Evolutionary conservation across 2,329 filamentous ascomycete species (phyloP), one percentile per base, ranked within the genome.

Genomic region (Torrubiellomyces zombiae): DNA sequence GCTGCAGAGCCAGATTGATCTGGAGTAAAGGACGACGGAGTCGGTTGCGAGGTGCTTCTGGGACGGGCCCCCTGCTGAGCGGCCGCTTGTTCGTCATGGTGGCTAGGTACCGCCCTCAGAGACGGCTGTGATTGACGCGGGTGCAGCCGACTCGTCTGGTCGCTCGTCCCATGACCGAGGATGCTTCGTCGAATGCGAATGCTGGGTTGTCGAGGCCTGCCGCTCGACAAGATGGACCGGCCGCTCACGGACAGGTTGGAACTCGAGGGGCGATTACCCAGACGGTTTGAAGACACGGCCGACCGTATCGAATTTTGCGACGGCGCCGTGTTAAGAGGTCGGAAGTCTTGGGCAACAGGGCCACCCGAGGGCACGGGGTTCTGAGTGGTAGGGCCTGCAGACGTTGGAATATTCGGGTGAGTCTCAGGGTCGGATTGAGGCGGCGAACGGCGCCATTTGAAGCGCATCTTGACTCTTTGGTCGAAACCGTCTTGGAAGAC

Each of bases 11-110:
- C 28, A n/a, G 29, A 24, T 6, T 16, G 26, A 18, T 44, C 33
- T 4, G 21, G 33, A 5, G 37, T 20, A 5, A 39, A 7, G 4
- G 37, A 33, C 2, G 41, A 33, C 10, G 38, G 31, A 14, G 41
- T 38, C 6, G 50, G 48, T 28, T 53, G 50, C 5, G 50, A 54
- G 9, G 46, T 29, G 33, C 50, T 53, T 12, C 50, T 41, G 2
- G 45, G 46, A 5, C 50, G 42, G 6, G n/a, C n/a, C 9, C 14
- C 25, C 14, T 18, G 25, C 14, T 18, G 25, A 2, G 17, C 21
- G 7, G 22, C 12, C 10, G 23, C 25, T 10, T 26, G 24, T 4
- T 14, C 16, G 17, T 16, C 21, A 9, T 18, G 14, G 13, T 10
- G 13, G 7, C 20, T 17, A 5, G 19, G 6, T 6, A n/a, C 16